A percentile compares a stretch with the other conserved stretches of the same genome.
phyloP scores from a whole-genome alignment of 1,284 basidiomycete species.

The Nidula niveotomentosa region DNA sequence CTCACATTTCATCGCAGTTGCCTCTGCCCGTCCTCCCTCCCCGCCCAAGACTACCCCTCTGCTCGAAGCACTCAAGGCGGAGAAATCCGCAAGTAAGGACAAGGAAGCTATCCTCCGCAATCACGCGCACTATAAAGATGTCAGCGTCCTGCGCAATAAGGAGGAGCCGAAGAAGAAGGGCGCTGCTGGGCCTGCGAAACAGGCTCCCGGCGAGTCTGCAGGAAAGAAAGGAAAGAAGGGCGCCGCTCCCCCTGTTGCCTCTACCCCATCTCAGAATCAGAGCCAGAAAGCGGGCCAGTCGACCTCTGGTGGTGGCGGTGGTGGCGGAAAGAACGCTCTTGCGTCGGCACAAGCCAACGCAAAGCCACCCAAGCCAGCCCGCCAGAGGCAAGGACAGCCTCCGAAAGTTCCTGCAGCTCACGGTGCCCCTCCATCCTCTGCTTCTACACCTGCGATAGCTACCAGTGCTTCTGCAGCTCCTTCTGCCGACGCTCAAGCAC shows the following conservation, averaged over 20 bases:
- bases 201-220: constrained; percentile 7
- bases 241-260: constrained; percentile 5
- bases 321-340: neutral
- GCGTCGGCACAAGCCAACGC: neutral
- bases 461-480: constrained; percentile 11
- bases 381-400: neutral
- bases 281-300: constrained; percentile 1
- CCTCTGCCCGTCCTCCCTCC: constrained; percentile 53
- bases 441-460: constrained; percentile 8
- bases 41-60: constrained; percentile 83
- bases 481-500: constrained; percentile 12
- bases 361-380: neutral
- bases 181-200: constrained; percentile 5
- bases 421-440: constrained; percentile 7
- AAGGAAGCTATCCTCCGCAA: constrained; percentile 68
- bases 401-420: neutral
- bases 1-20: constrained; percentile 39
- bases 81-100: constrained; percentile 72
- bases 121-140: constrained; percentile 67
- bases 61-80: constrained; percentile 84
- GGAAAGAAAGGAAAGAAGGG: constrained; percentile 18
- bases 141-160: neutral
- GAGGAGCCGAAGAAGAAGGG: constrained; percentile 42
- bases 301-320: too few relatives aligned
- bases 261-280: constrained; percentile 11